Percentiles rank a stretch among this genome's conserved stretches.
Evolutionary conservation across 352 stramenopile genomes (phyloP).

Genomic region (Globisporangium megalacanthum): DNA sequence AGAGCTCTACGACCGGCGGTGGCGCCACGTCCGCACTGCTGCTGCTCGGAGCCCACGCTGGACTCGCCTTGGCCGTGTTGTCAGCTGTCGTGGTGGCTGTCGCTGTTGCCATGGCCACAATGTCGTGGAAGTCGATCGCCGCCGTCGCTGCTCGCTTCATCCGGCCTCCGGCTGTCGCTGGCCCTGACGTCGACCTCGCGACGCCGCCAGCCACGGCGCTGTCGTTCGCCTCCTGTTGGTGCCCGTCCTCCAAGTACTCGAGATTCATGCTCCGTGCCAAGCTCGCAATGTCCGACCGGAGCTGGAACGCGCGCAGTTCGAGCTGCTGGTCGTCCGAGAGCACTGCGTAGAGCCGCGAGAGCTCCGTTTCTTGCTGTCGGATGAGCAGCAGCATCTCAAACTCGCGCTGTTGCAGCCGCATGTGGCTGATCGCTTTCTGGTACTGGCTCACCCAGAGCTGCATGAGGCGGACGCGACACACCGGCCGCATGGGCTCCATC

Average conservation of each 20-base stretch:
- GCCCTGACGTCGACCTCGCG: conserved; percentile 5
- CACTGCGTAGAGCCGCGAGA: conserved; percentile 58
- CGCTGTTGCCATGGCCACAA: conserved; percentile 32
- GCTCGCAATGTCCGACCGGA: conserved; percentile 70
- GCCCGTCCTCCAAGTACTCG: conserved; percentile 40
- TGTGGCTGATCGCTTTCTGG: conserved; percentile 85
- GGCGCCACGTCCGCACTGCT: background rate
- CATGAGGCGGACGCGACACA: conserved; percentile 84
- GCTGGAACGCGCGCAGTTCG: conserved; percentile 49
- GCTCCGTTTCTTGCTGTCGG: conserved; percentile 71
- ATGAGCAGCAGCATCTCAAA: conserved; percentile 83
- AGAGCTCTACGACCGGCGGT: conserved; percentile 1
- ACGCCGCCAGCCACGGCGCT: background rate
- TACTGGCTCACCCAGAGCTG: conserved; percentile 85
- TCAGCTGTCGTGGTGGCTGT: conserved; percentile 1
- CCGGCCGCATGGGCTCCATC: conserved; percentile 71
- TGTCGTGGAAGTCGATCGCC: conserved; percentile 46
- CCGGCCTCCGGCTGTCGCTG: background rate
- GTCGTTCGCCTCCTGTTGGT: conserved; percentile 10
- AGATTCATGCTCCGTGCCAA: conserved; percentile 71
- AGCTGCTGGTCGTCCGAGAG: conserved; percentile 57
- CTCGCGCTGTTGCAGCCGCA: conserved; percentile 82
- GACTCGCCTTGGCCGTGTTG: background rate
- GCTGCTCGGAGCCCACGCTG: background rate
- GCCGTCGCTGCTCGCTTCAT: conserved; percentile 14